Base-by-base conservation (phyloP, 306 rosid genomes). In the Cucurbita pepo region DNA sequence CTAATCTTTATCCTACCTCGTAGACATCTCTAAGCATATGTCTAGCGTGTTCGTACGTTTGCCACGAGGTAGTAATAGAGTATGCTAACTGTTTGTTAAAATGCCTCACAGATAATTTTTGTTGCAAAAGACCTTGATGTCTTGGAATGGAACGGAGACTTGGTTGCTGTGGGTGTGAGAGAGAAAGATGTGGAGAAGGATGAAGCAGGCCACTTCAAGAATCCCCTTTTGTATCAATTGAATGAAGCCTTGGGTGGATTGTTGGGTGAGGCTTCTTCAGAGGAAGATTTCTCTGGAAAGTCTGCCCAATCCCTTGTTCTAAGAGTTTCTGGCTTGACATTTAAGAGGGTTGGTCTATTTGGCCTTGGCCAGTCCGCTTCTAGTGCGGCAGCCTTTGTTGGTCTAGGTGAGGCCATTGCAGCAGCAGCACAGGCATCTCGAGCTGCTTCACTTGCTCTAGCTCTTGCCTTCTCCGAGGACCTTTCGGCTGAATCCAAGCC, bases 221-320 rank as follows among this genome's bases (percentile, higher is more conserved):
- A 94, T 85, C 75, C 77, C 72, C 81, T 89, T 72, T 77, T 94
- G 88, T 79, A 81, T 25, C 71, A 87, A 88, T 82, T 94, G 61
- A 96, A 94, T 81, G 80, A 81, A 0, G 79, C 69, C 77, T 81
- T 94, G 92, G 91, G 96, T 64, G 99, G 99, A 47, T 47, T 90
- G 6, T 81, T 94, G 86, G 92, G 90, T 62, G 95, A 89, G 69
- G 95, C 82, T 10, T 94, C 97, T 71, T 75, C 86, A 5, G 99
- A 94, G 83, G 99, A 94, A 87, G 97, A 91, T 79, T 94, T 91
- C 77, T 81, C 87, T 10, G 99, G 95, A 36, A 94, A 91, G 82
- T 77, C 72, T 67, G 97, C 95, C 64, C 99, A 94, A 76, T 84
- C 95, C 5, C 81, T 87, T 0, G 78, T 94, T 79, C 83, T 89